A percentile compares a stretch with the other conserved stretches of the same genome.
Evolutionary conservation across 192 early-diverging fungal genomes (phyloP).

Genomic region (Cetraspora pellucida): DNA sequence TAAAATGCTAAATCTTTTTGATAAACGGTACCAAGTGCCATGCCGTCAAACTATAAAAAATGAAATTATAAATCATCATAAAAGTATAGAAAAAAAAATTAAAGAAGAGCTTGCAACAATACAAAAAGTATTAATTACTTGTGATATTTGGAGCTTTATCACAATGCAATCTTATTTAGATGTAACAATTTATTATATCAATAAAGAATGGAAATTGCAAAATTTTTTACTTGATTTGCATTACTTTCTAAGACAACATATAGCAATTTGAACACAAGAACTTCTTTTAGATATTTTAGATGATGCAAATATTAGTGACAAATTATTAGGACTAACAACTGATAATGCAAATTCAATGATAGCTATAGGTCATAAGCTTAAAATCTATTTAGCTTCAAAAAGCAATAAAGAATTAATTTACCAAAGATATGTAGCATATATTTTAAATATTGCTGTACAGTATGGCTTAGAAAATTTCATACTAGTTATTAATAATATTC

Average conservation of each 20-base stretch:
- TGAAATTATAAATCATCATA: conserved; percentile 9
- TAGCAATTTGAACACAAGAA: not conserved
- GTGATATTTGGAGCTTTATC: conserved; percentile 19
- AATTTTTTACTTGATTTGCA: conserved; percentile 20
- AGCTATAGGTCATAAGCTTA: not conserved
- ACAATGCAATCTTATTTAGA: conserved; percentile 21
- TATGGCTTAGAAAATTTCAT: not conserved
- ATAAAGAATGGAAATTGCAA: conserved; percentile 10
- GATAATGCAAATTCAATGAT: conserved; percentile 23
- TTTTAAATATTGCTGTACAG: conserved; percentile 20
- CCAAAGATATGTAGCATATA: conserved; percentile 5
- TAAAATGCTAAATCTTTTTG: conserved; percentile 22
- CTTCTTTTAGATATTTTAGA: not conserved
- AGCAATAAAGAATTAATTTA: conserved; percentile 21
- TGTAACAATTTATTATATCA: conserved; percentile 1
- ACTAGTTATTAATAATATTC: not conserved
- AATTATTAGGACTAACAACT: conserved; percentile 12
- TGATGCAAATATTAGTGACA: conserved; percentile 14
- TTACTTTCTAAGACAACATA: conserved; percentile 6
- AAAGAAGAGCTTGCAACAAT: not conserved
- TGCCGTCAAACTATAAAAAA: conserved; percentile 5
- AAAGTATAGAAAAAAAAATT: conserved; percentile 6
- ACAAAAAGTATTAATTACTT: conserved; percentile 11
- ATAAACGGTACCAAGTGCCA: conserved; percentile 6
- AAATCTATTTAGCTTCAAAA: conserved; percentile 9